phyloP scores from a whole-genome alignment of 73 alveolate genomes.

The Urostyla sp. region DNA sequence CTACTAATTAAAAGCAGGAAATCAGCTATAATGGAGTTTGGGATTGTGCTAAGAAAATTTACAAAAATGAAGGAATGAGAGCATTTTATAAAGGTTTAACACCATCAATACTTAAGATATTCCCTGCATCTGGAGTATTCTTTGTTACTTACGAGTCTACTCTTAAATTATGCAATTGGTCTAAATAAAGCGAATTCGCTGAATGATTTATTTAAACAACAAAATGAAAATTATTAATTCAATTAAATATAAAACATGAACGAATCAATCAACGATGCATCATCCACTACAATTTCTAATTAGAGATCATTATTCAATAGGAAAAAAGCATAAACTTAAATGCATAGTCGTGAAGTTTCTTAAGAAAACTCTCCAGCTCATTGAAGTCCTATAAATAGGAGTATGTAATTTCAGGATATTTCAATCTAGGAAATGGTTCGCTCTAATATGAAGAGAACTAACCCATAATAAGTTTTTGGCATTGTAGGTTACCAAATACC shows the following conservation, averaged over 20 bases:
- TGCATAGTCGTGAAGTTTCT: too few relatives aligned
- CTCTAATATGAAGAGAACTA: slow-evolving; percentile 18
- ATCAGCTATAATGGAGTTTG: slow-evolving; percentile 30
- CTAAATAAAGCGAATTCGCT: too few relatives aligned
- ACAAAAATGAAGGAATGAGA: slow-evolving; percentile 52
- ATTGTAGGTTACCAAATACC: slow-evolving; percentile 33
- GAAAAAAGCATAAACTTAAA: too few relatives aligned
- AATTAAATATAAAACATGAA: too few relatives aligned
- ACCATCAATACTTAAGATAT: slow-evolving; percentile 51
- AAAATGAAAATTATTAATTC: too few relatives aligned
- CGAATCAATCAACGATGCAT: too few relatives aligned
- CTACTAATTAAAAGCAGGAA: slow-evolving; percentile 4
- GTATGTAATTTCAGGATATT: too few relatives aligned
- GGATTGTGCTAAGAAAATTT: slow-evolving; percentile 51
- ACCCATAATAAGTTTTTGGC: slow-evolving; percentile 17
- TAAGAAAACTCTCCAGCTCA: too few relatives aligned
- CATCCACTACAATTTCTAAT: too few relatives aligned
- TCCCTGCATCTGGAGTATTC: slow-evolving; percentile 70
- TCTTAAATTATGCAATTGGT: background rate
- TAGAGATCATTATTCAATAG: too few relatives aligned
- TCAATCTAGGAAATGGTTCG: slow-evolving; percentile 12
- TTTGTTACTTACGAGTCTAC: slow-evolving; percentile 58
- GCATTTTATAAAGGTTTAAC: slow-evolving; percentile 63
- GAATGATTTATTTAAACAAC: too few relatives aligned
- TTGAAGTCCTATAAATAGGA: too few relatives aligned